Percentiles rank a stretch among this genome's conserved stretches.
phyloP scores from a whole-genome alignment of 2,329 filamentous ascomycete species.

The Apiospora kogelbergensis region DNA sequence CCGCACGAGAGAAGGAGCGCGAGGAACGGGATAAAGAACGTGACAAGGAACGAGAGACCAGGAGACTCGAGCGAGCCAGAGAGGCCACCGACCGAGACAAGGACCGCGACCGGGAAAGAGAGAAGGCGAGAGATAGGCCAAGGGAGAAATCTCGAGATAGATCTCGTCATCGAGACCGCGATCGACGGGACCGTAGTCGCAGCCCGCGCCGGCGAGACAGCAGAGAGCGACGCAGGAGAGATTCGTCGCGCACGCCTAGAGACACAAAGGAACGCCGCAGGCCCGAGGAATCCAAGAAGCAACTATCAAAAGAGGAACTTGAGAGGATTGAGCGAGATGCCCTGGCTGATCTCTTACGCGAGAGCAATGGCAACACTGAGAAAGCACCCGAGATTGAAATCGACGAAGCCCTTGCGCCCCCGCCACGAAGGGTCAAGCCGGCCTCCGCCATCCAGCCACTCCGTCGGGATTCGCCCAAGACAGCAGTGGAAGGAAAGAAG shows the following conservation, averaged over 20 bases:
- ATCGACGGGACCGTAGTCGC: slow-evolving; percentile 31
- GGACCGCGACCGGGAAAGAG: slow-evolving; percentile 33
- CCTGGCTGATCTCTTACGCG: slow-evolving; percentile 57
- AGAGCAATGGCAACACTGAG: slow-evolving; percentile 50
- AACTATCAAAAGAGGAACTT: slow-evolving; percentile 58
- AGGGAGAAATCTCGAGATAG: slow-evolving; percentile 26
- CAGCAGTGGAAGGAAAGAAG: slow-evolving; percentile 40
- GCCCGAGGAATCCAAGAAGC: slow-evolving; percentile 49
- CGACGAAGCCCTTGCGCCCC: slow-evolving; percentile 55
- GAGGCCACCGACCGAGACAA: slow-evolving; percentile 23
- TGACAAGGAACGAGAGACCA: slow-evolving; percentile 30
- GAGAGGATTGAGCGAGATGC: slow-evolving; percentile 59
- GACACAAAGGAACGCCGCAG: slow-evolving; percentile 36
- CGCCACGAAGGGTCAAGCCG: slow-evolving; percentile 50
- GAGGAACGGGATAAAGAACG: slow-evolving; percentile 40
- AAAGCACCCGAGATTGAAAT: slow-evolving; percentile 57
- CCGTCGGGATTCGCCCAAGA: slow-evolving; percentile 44
- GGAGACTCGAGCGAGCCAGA: neutral
- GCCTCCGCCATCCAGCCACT: slow-evolving; percentile 62
- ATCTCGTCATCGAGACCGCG: slow-evolving; percentile 31
- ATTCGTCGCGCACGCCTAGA: slow-evolving; percentile 28
- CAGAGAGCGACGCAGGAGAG: slow-evolving; percentile 32
- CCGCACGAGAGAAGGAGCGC: slow-evolving; percentile 47
- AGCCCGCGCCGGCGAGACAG: slow-evolving; percentile 27
- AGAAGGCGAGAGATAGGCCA: slow-evolving; percentile 33